phyloP scores from a whole-genome alignment of 257 asterid species.

The Salvia hispanica region DNA sequence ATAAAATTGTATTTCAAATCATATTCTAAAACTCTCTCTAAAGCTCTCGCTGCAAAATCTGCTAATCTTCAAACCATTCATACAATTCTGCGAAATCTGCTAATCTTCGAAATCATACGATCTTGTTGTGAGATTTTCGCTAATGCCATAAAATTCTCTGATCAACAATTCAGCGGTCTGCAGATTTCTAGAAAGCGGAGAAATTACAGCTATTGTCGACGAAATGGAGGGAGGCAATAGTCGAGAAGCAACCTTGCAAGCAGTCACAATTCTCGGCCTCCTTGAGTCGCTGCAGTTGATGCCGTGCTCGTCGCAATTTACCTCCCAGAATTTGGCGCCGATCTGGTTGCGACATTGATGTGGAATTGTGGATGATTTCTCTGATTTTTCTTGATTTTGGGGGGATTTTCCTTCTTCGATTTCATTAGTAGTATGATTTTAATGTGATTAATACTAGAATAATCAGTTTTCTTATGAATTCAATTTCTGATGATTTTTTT shows the following conservation, averaged over 20 bases:
- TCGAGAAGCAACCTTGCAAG: slow-evolving; percentile 32
- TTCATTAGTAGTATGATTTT: no score
- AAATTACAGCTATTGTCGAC: slow-evolving; percentile 25
- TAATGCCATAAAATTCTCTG: no score
- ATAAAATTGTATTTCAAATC: no score
- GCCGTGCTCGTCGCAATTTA: slow-evolving; percentile 45
- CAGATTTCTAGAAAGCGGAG: slow-evolving; percentile 38
- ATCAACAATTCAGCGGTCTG: slow-evolving; percentile 47
- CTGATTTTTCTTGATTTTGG: slow-evolving; percentile 28
- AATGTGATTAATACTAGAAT: no score
- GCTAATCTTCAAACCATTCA: no score
- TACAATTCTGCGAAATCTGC: no score
- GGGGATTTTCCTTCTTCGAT: neutral
- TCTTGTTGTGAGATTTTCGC: no score
- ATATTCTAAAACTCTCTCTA: no score
- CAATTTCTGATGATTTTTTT: no score
- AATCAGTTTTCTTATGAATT: no score
- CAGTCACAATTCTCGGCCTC: slow-evolving; percentile 46
- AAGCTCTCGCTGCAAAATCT: no score
- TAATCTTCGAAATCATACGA: no score
- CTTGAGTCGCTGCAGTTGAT: slow-evolving; percentile 36
- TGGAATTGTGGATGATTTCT: slow-evolving; percentile 42
- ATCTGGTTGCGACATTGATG: slow-evolving; percentile 47
- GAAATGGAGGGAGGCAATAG: slow-evolving; percentile 27
- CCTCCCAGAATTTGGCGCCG: slow-evolving; percentile 50